phyloP scores from a whole-genome alignment of 208 protist genomes.

The Angomonas ambiguus region DNA sequence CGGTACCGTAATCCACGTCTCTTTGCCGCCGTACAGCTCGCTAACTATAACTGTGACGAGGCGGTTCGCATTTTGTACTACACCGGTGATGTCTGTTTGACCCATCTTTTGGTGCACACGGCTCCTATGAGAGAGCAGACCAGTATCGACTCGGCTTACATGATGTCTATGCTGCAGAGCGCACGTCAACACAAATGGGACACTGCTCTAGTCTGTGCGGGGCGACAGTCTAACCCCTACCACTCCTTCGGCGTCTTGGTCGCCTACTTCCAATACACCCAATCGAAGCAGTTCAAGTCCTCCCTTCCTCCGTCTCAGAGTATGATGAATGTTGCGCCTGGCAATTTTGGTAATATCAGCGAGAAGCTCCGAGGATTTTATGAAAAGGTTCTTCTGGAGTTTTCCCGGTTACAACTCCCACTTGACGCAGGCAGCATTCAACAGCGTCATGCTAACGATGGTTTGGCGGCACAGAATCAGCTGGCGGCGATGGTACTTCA shows the following conservation, averaged over 20 bases:
- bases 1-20: conserved; percentile 55
- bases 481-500: conserved; percentile 75
- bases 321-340: conserved; percentile 35
- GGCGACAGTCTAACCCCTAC: conserved; percentile 68
- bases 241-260: conserved; percentile 66
- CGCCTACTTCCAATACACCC: conserved; percentile 66
- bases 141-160: conserved; percentile 76
- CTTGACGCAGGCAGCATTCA: conserved; percentile 71
- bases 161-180: conserved; percentile 70
- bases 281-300: conserved; percentile 32
- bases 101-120: conserved; percentile 75
- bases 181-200: conserved; percentile 69
- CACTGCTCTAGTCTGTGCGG: conserved; percentile 62
- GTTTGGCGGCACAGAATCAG: conserved; percentile 80
- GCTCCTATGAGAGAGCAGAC: conserved; percentile 72
- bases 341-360: conserved; percentile 34
- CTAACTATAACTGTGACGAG: conserved; percentile 60
- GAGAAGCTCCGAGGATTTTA: conserved; percentile 70
- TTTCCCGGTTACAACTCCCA: conserved; percentile 52
- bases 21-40: conserved; percentile 53
- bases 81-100: conserved; percentile 56
- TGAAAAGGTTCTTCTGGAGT: conserved; percentile 57
- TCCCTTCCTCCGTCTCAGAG: conserved; percentile 22
- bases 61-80: conserved; percentile 55
- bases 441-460: conserved; percentile 75